Percentiles rank a stretch among this genome's conserved stretches.
Conservation (phyloP, 2,329 filamentous ascomycete species). For the Sporothrix euskadiensis region DNA sequence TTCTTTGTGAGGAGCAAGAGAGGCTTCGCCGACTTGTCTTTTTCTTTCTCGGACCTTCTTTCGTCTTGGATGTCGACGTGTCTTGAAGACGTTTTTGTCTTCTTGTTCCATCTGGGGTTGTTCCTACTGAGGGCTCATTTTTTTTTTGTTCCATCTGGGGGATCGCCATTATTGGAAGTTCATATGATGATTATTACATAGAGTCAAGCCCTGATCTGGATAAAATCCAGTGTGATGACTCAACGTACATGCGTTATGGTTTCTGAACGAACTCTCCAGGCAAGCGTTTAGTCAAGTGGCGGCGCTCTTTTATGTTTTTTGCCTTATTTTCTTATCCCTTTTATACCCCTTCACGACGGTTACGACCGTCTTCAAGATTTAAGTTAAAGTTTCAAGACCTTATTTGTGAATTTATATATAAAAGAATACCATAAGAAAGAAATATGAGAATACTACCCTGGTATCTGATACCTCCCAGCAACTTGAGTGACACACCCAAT, state of each 20-base stretch:
- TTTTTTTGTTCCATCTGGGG: conserved; percentile 36
- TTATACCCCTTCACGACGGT: not conserved
- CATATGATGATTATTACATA: conserved; percentile 93
- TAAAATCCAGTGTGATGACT: conserved; percentile 47
- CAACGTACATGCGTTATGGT: conserved; percentile 43
- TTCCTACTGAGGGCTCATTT: conserved; percentile 36
- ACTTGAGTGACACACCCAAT: not conserved
- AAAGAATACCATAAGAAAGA: not conserved
- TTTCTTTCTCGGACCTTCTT: not conserved
- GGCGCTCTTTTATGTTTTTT: not conserved
- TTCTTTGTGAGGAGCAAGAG: not conserved
- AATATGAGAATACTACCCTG: not conserved
- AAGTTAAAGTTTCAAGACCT: not conserved
- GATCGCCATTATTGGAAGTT: conserved; percentile 49
- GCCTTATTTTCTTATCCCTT: not conserved
- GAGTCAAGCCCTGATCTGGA: conserved; percentile 95
- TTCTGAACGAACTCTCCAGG: conserved; percentile 42
- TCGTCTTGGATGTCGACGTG: not conserved
- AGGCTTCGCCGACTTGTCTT: conserved; percentile 22
- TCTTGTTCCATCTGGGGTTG: not conserved
- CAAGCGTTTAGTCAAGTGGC: conserved; percentile 29
- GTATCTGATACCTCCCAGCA: not conserved
- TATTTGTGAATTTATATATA: too few species aligned
- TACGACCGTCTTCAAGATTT: not conserved
- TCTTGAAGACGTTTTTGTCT: conserved; percentile 35